Base-by-base conservation (phyloP, 768 basidiomycete species). In the Dendrothele bispora region DNA sequence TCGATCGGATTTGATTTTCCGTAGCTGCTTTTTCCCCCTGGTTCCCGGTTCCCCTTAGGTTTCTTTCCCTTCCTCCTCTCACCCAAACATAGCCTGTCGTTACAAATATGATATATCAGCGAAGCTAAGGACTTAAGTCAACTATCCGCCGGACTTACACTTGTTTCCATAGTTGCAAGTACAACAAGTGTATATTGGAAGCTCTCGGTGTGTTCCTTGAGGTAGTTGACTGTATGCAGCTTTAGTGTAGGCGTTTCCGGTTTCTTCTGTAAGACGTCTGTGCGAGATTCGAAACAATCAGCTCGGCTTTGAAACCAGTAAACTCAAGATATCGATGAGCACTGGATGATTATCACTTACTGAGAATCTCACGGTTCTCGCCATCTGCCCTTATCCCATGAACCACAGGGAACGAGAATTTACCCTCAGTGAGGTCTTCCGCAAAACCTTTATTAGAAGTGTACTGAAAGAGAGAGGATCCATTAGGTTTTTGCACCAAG, bases 391-490 rank as follows among this genome's bases (percentile, higher is more conserved):
- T 83, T 36, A 98, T 85, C 14, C 88, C 85, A 63, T 98, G 95
- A 1, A 98, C 85, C 28, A 98, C 75, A 0, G 94, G 95, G 68
- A 98, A 98, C 3, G 91, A 95, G 72, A 98, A 98, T 65, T 98
- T 98, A 5, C 95, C 95, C 68, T 98, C 95, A 0, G 91, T 87
- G 12, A 98, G 74, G 61, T 98, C 95, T 65, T 98, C 95, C 0
- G 89, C 90, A 62, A 91, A 95, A 3, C 88, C 88, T 62, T 91
- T 91, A 60, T 86, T 89, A 34, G 80, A 78, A 2, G 83, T 72
- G 60, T 98, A 98, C 91, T 95, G 43, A n/a, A n/a, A n/a, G n/a
- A n/a, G n/a, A n/a, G n/a, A n/a, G n/a, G n/a, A n/a, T n/a, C n/a
- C n/a, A n/a, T n/a, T n/a, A n/a, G n/a, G n/a, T n/a, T n/a, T n/a